phyloP scores from a whole-genome alignment of 257 asterid genomes.

The Osmanthus fragrans region DNA sequence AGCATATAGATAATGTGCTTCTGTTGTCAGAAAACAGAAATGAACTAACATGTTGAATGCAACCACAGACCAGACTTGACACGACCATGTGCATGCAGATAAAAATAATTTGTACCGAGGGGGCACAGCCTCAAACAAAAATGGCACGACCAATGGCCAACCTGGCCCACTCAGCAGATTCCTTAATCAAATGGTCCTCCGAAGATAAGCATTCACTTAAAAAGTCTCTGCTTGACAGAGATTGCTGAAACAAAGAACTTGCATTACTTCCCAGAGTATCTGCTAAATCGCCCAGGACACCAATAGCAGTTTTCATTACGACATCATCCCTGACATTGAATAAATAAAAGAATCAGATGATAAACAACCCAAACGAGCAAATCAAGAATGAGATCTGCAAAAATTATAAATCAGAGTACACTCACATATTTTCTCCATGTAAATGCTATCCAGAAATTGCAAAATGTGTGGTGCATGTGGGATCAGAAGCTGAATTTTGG shows the following conservation, averaged over 20 bases:
- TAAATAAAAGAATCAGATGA: constrained; percentile 2
- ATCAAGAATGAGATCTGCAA: background rate
- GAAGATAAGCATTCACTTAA: constrained; percentile 82
- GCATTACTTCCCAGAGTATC: constrained; percentile 91
- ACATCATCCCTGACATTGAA: constrained; percentile 76
- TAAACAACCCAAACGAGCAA: constrained; percentile 1
- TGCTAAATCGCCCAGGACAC: constrained; percentile 87
- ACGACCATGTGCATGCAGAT: constrained; percentile 82
- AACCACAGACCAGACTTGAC: constrained; percentile 52
- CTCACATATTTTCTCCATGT: constrained; percentile 79
- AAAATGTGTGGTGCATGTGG: constrained; percentile 75
- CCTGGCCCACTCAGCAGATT: constrained; percentile 97
- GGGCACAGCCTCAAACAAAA: constrained; percentile 56
- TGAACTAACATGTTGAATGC: constrained; percentile 53
- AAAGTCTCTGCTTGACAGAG: constrained; percentile 75
- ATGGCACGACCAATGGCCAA: constrained; percentile 84
- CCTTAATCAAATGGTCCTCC: constrained; percentile 83
- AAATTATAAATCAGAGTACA: constrained; percentile 16
- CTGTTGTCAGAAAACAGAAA: constrained; percentile 55
- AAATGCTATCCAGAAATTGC: constrained; percentile 78
- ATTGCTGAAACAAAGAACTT: constrained; percentile 74
- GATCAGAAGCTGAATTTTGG: constrained; percentile 67
- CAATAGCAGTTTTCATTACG: constrained; percentile 90
- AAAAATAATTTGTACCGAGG: constrained; percentile 35
- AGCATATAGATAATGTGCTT: constrained; percentile 47